A percentile compares a stretch with the other conserved stretches of the same genome.
These are phyloP conservation scores for Mortierella sp. DNA, from an alignment of 371 early-diverging fungal genomes.

Conservation along the genomic window DNA sequence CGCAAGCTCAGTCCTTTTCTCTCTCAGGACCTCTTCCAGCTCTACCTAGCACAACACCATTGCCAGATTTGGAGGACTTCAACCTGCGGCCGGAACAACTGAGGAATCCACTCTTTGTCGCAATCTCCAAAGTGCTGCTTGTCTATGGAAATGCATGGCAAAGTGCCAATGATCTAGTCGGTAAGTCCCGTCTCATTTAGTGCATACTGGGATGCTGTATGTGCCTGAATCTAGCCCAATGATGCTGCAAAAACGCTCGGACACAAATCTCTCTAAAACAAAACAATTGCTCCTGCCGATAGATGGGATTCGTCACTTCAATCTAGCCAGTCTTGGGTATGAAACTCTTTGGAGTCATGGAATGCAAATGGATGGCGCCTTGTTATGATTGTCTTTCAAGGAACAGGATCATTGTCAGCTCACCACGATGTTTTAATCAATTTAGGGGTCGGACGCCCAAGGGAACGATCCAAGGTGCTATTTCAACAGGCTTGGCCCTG, in stretches of 20 bases:
- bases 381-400: too few relatives aligned
- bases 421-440: too few relatives aligned
- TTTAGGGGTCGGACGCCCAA: conserved; percentile 56
- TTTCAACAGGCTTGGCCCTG: conserved; percentile 53
- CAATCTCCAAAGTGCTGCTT: conserved; percentile 44
- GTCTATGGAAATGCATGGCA: conserved; percentile 55
- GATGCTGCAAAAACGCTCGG: too few relatives aligned
- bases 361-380: background rate
- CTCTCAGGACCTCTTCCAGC: conserved; percentile 33
- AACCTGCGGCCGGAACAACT: conserved; percentile 38
- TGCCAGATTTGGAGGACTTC: conserved; percentile 46
- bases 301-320: conserved; percentile 53
- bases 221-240: too few relatives aligned
- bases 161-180: conserved; percentile 50
- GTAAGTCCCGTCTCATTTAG: too few relatives aligned
- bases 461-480: conserved; percentile 56
- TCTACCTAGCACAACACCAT: conserved; percentile 23
- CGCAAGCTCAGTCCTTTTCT: conserved; percentile 9
- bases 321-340: conserved; percentile 53
- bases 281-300: too few relatives aligned
- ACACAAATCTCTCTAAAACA: too few relatives aligned
- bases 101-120: conserved; percentile 50
- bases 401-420: too few relatives aligned
- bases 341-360: background rate
- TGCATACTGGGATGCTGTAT: too few relatives aligned